Evolutionary conservation across 345 rosid species (phyloP), one percentile per base, ranked within the genome.

Genomic region (Eucalyptus cloeziana): DNA sequence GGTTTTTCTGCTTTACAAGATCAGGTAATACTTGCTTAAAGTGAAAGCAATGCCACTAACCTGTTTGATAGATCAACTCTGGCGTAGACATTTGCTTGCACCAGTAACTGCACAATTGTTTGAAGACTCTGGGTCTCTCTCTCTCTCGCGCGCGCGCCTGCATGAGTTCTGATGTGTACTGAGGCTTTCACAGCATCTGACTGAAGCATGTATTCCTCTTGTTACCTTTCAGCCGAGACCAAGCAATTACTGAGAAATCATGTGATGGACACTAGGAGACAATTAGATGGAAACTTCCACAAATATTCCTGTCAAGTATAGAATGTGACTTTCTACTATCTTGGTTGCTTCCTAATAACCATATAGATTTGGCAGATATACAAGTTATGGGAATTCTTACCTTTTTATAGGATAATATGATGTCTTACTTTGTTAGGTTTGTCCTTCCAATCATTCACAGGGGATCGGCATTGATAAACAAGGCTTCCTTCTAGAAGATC

Each of bases 11-110:
- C 88, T 51, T 88, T 83, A 45, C 71, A 90, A 30, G 83, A 91
- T 89, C 94, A 91, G 95, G 97, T 94, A 89, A 49, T 89, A 90
- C 85, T 21, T 40, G 85, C 85, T 76, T 24, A 21, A 43, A 43
- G 62, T 31, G 45, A 86, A 86, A 52, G 45, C 62, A 49, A 33
- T 6, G 56, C 87, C 44, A 22, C 24, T 85, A 49, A 44, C 22
- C 30, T 21, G 85, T 76, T n/a, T 76, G 30, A 76, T 33, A 71
- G 81, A 69, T 71, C 80, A 69, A 22, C 83, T 76, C 85, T 2
- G 4, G 85, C 8, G 24, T 76, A 76, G 85, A 76, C 85, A 76
- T 76, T 76, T 76, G 85, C 85, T 76, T 76, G 85, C 47, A 37
- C 47, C 24, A 21, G 85, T 76, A 76, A 40, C 85, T 15, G 11